Percentiles rank a stretch among this genome's conserved stretches.
Conservation (phyloP, 164 flowering plant species). For the Chimonanthus praecox region DNA sequence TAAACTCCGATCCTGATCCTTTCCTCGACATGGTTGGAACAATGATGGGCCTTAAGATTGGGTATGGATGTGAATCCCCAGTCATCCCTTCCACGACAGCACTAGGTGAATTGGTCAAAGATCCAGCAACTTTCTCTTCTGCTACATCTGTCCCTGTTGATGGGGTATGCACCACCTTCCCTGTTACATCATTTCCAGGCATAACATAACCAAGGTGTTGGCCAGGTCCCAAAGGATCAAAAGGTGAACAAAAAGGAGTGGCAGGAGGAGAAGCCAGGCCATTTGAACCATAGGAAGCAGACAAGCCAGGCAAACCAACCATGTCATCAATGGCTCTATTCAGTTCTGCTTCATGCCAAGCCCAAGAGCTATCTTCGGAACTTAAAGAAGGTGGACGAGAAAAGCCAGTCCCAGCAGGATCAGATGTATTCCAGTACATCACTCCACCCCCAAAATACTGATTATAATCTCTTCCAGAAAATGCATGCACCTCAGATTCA, state of each 20-base stretch:
- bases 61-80: slow-evolving; percentile 66
- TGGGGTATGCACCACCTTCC: slow-evolving; percentile 51
- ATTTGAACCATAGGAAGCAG: slow-evolving; percentile 80
- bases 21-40: slow-evolving; percentile 71
- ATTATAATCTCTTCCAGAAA: slow-evolving; percentile 75
- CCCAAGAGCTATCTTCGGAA: slow-evolving; percentile 98
- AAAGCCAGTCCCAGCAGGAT: slow-evolving; percentile 60
- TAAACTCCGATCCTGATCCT: slow-evolving; percentile 70
- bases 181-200: slow-evolving; percentile 60
- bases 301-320: slow-evolving; percentile 60
- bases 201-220: slow-evolving; percentile 76
- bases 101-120: slow-evolving; percentile 45
- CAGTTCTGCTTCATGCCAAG: slow-evolving; percentile 94
- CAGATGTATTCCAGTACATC: slow-evolving; percentile 96
- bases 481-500: slow-evolving; percentile 71
- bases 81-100: slow-evolving; percentile 56
- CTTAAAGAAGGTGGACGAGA: slow-evolving; percentile 96
- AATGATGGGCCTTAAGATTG: slow-evolving; percentile 76
- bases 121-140: slow-evolving; percentile 62
- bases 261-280: slow-evolving; percentile 91
- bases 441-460: slow-evolving; percentile 97
- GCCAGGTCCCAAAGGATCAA: slow-evolving; percentile 73
- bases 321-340: slow-evolving; percentile 88
- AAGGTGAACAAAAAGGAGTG: slow-evolving; percentile 80
- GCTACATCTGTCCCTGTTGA: slow-evolving; percentile 42